A percentile compares a stretch with the other conserved stretches of the same genome.
These are phyloP conservation scores for Akanthomyces uredinophilus DNA, from an alignment of 2,329 filamentous ascomycete species.

Conservation along the genomic window DNA sequence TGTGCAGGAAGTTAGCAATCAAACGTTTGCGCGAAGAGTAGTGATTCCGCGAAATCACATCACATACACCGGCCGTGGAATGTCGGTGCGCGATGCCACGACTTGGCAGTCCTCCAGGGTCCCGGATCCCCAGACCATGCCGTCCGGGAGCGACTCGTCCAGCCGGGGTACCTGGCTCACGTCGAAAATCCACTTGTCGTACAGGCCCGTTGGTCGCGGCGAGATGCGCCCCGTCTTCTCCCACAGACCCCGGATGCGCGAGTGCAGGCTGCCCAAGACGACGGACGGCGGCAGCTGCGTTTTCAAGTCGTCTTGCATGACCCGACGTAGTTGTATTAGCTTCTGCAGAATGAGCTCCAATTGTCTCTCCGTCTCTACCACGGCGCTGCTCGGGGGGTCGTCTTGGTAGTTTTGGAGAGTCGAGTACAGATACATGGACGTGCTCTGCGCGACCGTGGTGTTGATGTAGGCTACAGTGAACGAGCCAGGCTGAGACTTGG, in stretches of 20 bases:
- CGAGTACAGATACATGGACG: slow-evolving; percentile 54
- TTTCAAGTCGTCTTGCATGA: background rate
- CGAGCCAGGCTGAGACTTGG: background rate
- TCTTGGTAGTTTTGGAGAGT: slow-evolving; percentile 33
- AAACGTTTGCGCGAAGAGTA: background rate
- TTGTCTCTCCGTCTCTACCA: slow-evolving; percentile 12
- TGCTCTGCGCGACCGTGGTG: slow-evolving; percentile 52
- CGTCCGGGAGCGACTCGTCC: slow-evolving; percentile 33
- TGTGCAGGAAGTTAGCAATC: background rate
- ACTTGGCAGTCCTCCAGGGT: slow-evolving; percentile 47
- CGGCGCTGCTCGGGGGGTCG: background rate
- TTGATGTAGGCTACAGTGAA: slow-evolving; percentile 56
- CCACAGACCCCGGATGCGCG: background rate
- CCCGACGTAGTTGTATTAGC: background rate
- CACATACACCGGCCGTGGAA: slow-evolving; percentile 50
- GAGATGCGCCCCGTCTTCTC: slow-evolving; percentile 23
- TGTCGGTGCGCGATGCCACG: slow-evolving; percentile 50
- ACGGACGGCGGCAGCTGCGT: background rate
- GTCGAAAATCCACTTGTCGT: slow-evolving; percentile 56
- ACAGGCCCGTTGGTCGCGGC: slow-evolving; percentile 26
- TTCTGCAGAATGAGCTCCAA: background rate
- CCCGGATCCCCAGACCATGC: slow-evolving; percentile 52
- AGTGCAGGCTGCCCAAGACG: slow-evolving; percentile 10
- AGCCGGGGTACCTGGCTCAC: slow-evolving; percentile 37
- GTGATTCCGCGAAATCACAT: slow-evolving; percentile 17